Evolutionary conservation across 1,284 basidiomycete genomes (phyloP).

Genomic region (Pseudomicrostroma phylloplanum): DNA sequence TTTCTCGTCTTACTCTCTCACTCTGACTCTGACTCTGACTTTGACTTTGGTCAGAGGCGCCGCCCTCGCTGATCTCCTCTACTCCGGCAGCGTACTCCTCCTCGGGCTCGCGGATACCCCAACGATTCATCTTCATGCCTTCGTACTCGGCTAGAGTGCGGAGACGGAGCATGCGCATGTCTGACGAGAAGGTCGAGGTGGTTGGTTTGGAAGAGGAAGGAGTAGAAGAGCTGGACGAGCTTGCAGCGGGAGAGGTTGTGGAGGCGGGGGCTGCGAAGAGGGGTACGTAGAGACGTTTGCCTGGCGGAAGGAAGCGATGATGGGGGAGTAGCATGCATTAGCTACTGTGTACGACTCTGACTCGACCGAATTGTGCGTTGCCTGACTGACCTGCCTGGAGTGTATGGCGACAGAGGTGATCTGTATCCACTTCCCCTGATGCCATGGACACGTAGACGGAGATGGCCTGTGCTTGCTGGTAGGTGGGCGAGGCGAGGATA

Average conservation of each 20-base stretch:
- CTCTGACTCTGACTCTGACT: conserved; percentile 3
- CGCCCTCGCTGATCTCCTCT: conserved; percentile 25
- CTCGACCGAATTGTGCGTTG: too few species aligned
- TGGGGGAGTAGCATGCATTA: too few species aligned
- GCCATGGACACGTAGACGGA: conserved; percentile 51
- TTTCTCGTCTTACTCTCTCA: neutral
- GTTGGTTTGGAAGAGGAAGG: conserved; percentile 7
- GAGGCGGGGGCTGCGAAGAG: conserved; percentile 44
- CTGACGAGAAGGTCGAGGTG: conserved; percentile 28
- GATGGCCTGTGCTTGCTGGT: conserved; percentile 35
- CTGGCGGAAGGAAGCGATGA: too few species aligned
- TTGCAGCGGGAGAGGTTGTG: too few species aligned
- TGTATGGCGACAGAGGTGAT: conserved; percentile 39
- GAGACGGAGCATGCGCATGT: conserved; percentile 52
- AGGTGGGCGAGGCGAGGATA: conserved; percentile 44
- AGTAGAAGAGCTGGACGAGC: too few species aligned
- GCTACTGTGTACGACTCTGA: too few species aligned
- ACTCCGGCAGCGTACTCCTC: conserved; percentile 13
- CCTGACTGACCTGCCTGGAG: neutral
- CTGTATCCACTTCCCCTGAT: conserved; percentile 49
- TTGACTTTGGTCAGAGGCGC: too few species aligned
- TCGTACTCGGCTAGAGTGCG: conserved; percentile 39
- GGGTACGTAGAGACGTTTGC: conserved; percentile 51
- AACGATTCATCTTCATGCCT: conserved; percentile 45
- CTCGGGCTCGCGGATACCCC: conserved; percentile 52